Conservation (phyloP, 2,329 filamentous ascomycete genomes). For the Fonsecaea nubica region DNA sequence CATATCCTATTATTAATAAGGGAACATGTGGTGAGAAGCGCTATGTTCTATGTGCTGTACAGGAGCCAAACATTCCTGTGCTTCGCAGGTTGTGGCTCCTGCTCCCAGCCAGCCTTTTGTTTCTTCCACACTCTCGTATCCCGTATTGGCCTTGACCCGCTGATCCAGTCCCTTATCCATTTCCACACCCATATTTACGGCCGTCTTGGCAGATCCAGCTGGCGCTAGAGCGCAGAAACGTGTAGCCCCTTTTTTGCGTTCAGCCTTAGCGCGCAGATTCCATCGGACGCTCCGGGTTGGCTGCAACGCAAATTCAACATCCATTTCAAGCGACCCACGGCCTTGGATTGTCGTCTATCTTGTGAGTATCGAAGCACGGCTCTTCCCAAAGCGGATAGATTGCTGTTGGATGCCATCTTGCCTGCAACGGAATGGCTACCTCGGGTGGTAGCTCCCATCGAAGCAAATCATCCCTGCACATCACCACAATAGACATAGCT, state of each 20-base stretch:
- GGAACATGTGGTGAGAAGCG: conserved; percentile 13
- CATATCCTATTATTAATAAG: conserved; percentile 20
- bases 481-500: neutral
- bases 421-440: neutral
- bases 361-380: neutral
- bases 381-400: neutral
- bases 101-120: neutral
- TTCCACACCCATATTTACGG: conserved; percentile 9
- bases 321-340: neutral
- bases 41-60: conserved; percentile 8
- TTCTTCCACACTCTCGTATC: conserved; percentile 15
- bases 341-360: neutral
- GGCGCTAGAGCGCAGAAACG: neutral
- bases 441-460: neutral
- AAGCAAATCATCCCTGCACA: neutral
- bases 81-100: neutral
- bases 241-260: neutral
- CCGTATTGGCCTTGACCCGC: conserved; percentile 19
- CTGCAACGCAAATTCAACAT: neutral
- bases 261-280: neutral
- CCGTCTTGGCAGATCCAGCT: conserved; percentile 4
- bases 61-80: conserved; percentile 1
- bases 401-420: neutral
- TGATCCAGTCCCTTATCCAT: neutral
- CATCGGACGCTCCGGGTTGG: neutral